phyloP scores from a whole-genome alignment of 768 basidiomycete species.

The Mycena floridula region DNA sequence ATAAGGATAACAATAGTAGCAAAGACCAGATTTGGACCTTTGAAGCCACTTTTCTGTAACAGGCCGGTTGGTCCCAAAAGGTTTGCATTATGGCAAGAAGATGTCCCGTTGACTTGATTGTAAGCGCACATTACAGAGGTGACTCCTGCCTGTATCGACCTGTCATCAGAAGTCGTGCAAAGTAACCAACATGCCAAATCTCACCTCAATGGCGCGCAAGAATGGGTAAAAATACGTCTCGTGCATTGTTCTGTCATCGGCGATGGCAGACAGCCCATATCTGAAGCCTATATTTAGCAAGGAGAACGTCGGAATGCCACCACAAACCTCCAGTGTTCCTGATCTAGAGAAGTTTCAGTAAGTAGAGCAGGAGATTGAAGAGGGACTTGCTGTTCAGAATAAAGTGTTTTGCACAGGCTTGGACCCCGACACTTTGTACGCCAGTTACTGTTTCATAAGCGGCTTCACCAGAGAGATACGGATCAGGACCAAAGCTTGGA shows the following conservation, averaged over 20 bases:
- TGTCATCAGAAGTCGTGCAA: not conserved
- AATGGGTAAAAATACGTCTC: slow-evolving; percentile 51
- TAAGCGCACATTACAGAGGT: slow-evolving; percentile 47
- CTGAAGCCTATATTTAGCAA: slow-evolving; percentile 1
- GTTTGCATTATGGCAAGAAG: slow-evolving; percentile 55
- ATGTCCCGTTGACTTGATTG: slow-evolving; percentile 53
- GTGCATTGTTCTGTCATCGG: slow-evolving; percentile 54
- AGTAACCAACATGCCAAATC: slow-evolving; percentile 1
- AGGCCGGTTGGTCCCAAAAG: slow-evolving; percentile 36
- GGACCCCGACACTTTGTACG: slow-evolving; percentile 54
- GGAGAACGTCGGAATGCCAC: not conserved
- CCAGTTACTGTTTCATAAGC: slow-evolving; percentile 55
- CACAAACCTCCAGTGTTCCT: slow-evolving; percentile 41
- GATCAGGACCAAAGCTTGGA: slow-evolving; percentile 49
- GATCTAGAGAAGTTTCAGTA: too few relatives aligned
- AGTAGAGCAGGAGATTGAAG: too few relatives aligned
- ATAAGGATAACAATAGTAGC: not conserved
- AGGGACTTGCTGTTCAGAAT: slow-evolving; percentile 42
- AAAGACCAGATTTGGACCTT: slow-evolving; percentile 21
- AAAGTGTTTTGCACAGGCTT: slow-evolving; percentile 52
- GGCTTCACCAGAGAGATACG: slow-evolving; percentile 57
- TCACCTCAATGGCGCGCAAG: slow-evolving; percentile 40
- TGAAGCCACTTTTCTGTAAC: slow-evolving; percentile 34
- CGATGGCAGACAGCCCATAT: slow-evolving; percentile 33
- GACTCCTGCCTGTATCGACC: slow-evolving; percentile 35